Conservation (phyloP, 345 rosid genomes). For the Brassica cretica region DNA sequence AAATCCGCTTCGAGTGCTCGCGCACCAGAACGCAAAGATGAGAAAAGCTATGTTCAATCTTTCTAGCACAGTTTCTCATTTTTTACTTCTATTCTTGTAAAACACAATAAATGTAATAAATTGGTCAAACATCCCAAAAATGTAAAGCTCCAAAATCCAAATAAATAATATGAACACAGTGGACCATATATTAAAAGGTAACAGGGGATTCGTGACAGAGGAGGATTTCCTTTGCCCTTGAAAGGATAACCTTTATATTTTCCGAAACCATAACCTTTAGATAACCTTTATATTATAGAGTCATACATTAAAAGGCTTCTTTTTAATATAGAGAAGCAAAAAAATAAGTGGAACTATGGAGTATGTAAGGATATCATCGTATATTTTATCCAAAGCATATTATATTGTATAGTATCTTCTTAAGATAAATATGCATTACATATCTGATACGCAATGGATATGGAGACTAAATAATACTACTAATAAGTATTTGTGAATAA, state of each 20-base stretch:
- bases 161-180: conserved; percentile 1
- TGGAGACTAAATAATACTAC: not conserved
- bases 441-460: conserved; percentile 31
- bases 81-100: not conserved
- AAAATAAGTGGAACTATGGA: not conserved
- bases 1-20: not conserved
- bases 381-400: conserved; percentile 14
- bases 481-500: conserved; percentile 3
- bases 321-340: not conserved
- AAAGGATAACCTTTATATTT: conserved; percentile 26
- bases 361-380: conserved; percentile 21
- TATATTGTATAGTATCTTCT: conserved; percentile 21
- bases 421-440: not conserved
- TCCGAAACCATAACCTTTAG: conserved; percentile 13
- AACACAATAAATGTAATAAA: not conserved
- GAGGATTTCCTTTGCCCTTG: conserved; percentile 32
- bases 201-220: conserved; percentile 37
- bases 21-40: not conserved
- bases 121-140: not conserved
- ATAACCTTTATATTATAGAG: no score
- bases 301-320: not conserved
- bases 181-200: conserved; percentile 6
- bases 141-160: not conserved
- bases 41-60: not conserved
- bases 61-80: not conserved